Conservation (phyloP, 495 filamentous ascomycete species). For the Penicillium coffeae region DNA sequence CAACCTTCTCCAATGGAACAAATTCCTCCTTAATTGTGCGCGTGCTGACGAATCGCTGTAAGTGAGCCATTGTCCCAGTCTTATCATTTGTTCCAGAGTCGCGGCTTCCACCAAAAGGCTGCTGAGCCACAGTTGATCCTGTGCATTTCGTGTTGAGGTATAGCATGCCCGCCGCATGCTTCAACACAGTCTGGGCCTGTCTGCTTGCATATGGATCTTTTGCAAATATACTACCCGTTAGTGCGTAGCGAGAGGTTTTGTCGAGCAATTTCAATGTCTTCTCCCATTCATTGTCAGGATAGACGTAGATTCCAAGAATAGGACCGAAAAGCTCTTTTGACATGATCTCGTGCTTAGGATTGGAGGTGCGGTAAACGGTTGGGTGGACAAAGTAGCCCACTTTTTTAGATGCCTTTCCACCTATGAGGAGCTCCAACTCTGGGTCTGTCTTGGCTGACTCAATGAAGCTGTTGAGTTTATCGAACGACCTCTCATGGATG, state of each 20-base stretch:
- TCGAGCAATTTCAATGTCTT: conserved; percentile 54
- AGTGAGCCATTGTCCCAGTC: conserved; percentile 62
- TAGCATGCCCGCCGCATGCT: conserved; percentile 81
- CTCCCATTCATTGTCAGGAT: conserved; percentile 58
- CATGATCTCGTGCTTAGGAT: conserved; percentile 61
- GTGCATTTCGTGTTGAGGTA: conserved; percentile 74
- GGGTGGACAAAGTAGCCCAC: conserved; percentile 68
- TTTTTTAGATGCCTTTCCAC: conserved; percentile 63
- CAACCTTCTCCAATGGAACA: conserved; percentile 51
- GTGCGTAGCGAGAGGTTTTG: conserved; percentile 59
- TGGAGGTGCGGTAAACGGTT: conserved; percentile 61
- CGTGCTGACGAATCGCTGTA: conserved; percentile 67
- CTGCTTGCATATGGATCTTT: conserved; percentile 60
- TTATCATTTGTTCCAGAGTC: conserved; percentile 80
- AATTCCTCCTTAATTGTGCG: conserved; percentile 80
- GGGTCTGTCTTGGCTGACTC: conserved; percentile 60
- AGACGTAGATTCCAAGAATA: conserved; percentile 64
- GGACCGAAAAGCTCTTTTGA: conserved; percentile 74
- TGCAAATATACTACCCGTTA: conserved; percentile 75
- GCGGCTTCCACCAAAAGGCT: conserved; percentile 75
- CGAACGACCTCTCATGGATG: conserved; percentile 66
- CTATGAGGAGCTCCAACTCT: conserved; percentile 58
- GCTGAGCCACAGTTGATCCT: conserved; percentile 76
- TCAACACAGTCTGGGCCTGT: conserved; percentile 62
- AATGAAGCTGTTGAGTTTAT: conserved; percentile 60